Evolutionary conservation across 108 stramenopile species (phyloP).

Genomic region (Nannochloropsis salina): DNA sequence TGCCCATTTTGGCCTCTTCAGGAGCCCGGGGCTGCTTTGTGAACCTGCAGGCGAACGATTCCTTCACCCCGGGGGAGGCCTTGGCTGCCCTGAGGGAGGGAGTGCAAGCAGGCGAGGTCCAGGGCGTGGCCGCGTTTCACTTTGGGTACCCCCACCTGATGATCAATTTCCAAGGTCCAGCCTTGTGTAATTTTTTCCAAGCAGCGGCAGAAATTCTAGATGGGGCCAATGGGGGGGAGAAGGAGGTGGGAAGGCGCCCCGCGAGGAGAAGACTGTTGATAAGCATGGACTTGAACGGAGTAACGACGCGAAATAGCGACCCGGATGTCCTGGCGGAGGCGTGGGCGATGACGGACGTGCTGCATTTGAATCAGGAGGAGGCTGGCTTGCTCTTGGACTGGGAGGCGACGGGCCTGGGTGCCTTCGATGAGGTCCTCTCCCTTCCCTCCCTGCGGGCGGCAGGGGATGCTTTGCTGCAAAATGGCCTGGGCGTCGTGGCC

Average conservation of each 20-base stretch:
- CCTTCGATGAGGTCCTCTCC: not conserved
- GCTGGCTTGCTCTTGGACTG: slow-evolving; percentile 40
- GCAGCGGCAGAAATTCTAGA: not conserved
- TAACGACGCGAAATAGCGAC: slow-evolving; percentile 28
- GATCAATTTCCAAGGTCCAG: not conserved
- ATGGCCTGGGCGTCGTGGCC: slow-evolving; percentile 38
- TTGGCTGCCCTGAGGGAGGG: not conserved
- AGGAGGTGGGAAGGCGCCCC: not conserved
- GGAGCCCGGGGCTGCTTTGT: slow-evolving; percentile 49
- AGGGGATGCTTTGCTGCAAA: slow-evolving; percentile 38
- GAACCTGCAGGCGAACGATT: slow-evolving; percentile 45
- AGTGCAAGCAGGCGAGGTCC: slow-evolving; percentile 7
- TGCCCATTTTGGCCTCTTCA: slow-evolving; percentile 39
- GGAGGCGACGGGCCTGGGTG: not conserved
- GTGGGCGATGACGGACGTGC: slow-evolving; percentile 30
- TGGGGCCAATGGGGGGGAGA: not conserved
- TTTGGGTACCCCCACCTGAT: slow-evolving; percentile 49
- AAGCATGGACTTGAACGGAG: slow-evolving; percentile 43
- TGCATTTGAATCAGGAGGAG: slow-evolving; percentile 47
- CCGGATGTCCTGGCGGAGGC: slow-evolving; percentile 29
- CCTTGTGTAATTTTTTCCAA: not conserved
- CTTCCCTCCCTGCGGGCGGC: slow-evolving; percentile 24
- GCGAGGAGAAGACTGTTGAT: not conserved
- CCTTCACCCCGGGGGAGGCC: slow-evolving; percentile 28
- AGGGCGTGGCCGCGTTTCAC: slow-evolving; percentile 37